These are phyloP conservation scores for Thelephora aurantiotincta DNA, from an alignment of 768 basidiomycete genomes.

Conservation along the genomic window DNA sequence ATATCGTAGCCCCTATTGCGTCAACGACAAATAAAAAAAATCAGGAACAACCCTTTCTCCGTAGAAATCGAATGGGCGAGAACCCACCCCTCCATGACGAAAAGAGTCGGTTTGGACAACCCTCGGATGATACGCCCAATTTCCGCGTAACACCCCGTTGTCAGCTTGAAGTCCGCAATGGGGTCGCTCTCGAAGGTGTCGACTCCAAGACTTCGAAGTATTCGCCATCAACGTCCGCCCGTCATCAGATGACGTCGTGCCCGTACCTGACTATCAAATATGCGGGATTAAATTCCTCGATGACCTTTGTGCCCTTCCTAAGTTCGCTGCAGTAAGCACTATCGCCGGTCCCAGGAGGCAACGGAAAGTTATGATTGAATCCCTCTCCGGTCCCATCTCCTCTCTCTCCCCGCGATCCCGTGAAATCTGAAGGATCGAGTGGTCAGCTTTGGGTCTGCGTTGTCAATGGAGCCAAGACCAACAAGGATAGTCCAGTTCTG, in stretches of 20 bases:
- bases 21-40: neutral
- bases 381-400: conserved; percentile 13
- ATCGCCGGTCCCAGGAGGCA: conserved; percentile 15
- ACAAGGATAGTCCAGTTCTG: conserved; percentile 20
- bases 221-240: neutral
- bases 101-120: conserved; percentile 13
- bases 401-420: conserved; percentile 14
- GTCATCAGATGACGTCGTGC: neutral
- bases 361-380: conserved; percentile 17
- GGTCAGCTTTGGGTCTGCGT: neutral
- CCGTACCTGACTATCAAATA: conserved; percentile 17
- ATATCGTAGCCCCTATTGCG: conserved; percentile 16
- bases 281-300: conserved; percentile 10
- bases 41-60: neutral
- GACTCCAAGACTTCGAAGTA: conserved; percentile 16
- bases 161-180: conserved; percentile 17
- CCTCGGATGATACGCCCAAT: conserved; percentile 14
- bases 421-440: conserved; percentile 13
- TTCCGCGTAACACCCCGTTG: conserved; percentile 12
- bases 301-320: conserved; percentile 7
- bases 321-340: conserved; percentile 14
- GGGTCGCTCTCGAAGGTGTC: conserved; percentile 20
- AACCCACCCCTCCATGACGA: conserved; percentile 22
- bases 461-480: conserved; percentile 1
- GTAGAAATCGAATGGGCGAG: neutral